phyloP scores from a whole-genome alignment of 306 rosid species.

The Casuarina glauca region DNA sequence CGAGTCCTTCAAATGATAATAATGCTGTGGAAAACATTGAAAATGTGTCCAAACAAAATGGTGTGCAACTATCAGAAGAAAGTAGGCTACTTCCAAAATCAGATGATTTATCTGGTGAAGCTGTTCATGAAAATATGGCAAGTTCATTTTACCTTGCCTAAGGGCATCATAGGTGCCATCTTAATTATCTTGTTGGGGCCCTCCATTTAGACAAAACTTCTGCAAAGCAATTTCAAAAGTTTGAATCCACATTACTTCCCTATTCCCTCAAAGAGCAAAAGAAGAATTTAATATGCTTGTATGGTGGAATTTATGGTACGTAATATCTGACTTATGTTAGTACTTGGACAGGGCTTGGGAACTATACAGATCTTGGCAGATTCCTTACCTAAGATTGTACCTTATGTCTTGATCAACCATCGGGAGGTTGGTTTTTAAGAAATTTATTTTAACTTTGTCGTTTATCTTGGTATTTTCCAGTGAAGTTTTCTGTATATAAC shows the following conservation, averaged over 20 bases:
- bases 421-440: slow-evolving; percentile 69
- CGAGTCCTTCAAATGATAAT: slow-evolving; percentile 34
- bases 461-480: background rate
- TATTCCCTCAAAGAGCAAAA: background rate
- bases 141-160: slow-evolving; percentile 43
- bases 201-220: background rate
- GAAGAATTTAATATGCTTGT: background rate
- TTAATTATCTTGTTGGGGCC: background rate
- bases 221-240: background rate
- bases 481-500: slow-evolving; percentile 17
- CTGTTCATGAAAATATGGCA: slow-evolving; percentile 55
- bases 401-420: slow-evolving; percentile 95
- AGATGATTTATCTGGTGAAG: slow-evolving; percentile 45
- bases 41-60: slow-evolving; percentile 40
- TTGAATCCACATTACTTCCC: background rate
- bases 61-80: slow-evolving; percentile 39
- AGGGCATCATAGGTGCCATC: slow-evolving; percentile 4
- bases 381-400: slow-evolving; percentile 96
- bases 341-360: slow-evolving; percentile 68
- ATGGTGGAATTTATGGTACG: background rate
- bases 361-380: slow-evolving; percentile 93
- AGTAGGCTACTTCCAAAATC: slow-evolving; percentile 37
- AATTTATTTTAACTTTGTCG: background rate
- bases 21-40: slow-evolving; percentile 36
- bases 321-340: slow-evolving; percentile 25